Percentiles rank a stretch among this genome's conserved stretches.
phyloP scores from a whole-genome alignment of 108 stramenopile genomes.

The Epithemia pelagica region DNA sequence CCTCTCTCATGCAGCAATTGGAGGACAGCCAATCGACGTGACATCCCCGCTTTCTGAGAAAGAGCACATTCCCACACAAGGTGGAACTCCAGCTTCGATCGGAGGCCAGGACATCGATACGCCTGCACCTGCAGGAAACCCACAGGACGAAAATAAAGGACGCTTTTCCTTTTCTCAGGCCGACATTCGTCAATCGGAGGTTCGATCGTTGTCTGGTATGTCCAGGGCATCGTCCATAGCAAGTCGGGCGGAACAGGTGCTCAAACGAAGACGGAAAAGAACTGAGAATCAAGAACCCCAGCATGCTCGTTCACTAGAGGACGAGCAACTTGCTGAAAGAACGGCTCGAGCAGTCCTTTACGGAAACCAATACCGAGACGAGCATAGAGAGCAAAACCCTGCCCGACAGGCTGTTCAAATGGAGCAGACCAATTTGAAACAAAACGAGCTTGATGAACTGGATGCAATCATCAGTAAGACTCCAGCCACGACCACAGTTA shows the following conservation, averaged over 20 bases:
- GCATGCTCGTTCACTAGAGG: not conserved
- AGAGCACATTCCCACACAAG: not conserved
- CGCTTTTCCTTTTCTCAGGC: not conserved
- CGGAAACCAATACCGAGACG: not conserved
- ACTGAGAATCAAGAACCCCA: not conserved
- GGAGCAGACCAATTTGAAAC: not conserved
- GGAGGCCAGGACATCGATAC: not conserved
- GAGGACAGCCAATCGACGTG: not conserved
- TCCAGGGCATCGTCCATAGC: slow-evolving; percentile 2
- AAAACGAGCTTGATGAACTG: not conserved
- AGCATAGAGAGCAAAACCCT: not conserved
- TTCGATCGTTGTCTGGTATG: not conserved
- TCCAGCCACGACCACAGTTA: not conserved
- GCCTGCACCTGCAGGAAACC: not conserved
- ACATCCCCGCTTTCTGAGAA: not conserved
- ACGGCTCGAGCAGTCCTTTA: not conserved
- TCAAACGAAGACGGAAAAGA: not conserved
- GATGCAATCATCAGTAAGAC: not conserved
- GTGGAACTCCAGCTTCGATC: not conserved
- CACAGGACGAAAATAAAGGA: not conserved
- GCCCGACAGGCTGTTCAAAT: not conserved
- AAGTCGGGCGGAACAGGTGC: not conserved
- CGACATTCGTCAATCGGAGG: not conserved
- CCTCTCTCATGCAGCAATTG: not conserved
- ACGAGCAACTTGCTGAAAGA: not conserved